Evolutionary conservation across 1,284 basidiomycete species (phyloP), one percentile per base, ranked within the genome.

Genomic region (Moesziomyces sp.): DNA sequence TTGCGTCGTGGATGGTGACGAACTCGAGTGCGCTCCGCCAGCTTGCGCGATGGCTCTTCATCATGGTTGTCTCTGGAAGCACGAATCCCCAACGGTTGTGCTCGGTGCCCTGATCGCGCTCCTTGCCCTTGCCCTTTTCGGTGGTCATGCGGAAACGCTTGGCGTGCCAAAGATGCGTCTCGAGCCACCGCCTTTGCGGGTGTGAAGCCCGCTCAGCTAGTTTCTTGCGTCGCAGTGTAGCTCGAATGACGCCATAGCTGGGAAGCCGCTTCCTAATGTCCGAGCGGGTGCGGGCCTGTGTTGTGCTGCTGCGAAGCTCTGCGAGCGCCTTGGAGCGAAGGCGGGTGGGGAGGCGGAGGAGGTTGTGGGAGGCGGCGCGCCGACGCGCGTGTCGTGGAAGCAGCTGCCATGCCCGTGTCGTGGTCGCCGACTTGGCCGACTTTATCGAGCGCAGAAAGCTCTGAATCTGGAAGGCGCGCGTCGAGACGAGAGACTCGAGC

Each of bases 111-210:
- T 64, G 58, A 30, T 68, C 62, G 1, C 58, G 61, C 40, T 74
- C 75, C 44, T 77, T 77, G 7, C 64, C 67, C 52, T 74, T 77
- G 4, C 67, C 71, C 54, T 81, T 81, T 13, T 76, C 71, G 1
- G 61, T 66, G 3, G 77, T 71, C 82, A 84, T 84, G 45, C 79
- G 65, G 58, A 84, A 84, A 3, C 82, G 60, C 58, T 84, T 84
- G 10, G 82, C 74, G 49, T 82, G 81, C 82, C 82, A 84, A 5
- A 83, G 55, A 46, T 84, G 82, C 18, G 82, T 84, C 49, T 84
- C 82, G n/a, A 84, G 71, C 82, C 82, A 84, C 7, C 74, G 57
- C 13, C 72, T 42, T 24, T 60, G 63, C 1, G 58, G 54, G 44
- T 76, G 58, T 6, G 60, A 68, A 5, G 79, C 79, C 3, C 81